phyloP scores from a whole-genome alignment of 192 early-diverging fungal genomes.

The Pilobolus umbonatus region DNA sequence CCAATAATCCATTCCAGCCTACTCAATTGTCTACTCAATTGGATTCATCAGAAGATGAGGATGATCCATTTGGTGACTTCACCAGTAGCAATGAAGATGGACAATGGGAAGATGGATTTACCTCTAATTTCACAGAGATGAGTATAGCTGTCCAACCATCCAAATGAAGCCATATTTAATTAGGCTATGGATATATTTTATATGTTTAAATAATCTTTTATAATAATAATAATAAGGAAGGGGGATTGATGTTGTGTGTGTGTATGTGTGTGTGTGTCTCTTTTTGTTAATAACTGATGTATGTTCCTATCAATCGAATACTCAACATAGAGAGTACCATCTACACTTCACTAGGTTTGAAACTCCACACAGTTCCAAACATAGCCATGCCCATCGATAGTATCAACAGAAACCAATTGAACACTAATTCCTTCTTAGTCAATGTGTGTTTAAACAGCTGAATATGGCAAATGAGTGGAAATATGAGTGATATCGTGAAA shows the following conservation, averaged over 20 bases:
- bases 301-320: background rate
- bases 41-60: background rate
- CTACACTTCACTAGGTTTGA: constrained; percentile 16
- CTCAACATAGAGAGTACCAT: background rate
- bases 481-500: constrained; percentile 29
- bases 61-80: constrained; percentile 15
- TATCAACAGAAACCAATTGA: constrained; percentile 21
- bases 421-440: constrained; percentile 7
- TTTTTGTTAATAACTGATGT: background rate
- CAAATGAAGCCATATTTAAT: background rate
- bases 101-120: constrained; percentile 12
- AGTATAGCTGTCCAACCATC: background rate
- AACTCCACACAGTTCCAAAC: constrained; percentile 33
- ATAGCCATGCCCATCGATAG: constrained; percentile 25
- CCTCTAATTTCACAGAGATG: constrained; percentile 1
- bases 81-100: background rate
- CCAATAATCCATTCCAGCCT: background rate
- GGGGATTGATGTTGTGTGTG: constrained; percentile 1
- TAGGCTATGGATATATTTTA: background rate
- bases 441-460: constrained; percentile 23
- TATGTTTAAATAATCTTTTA: background rate
- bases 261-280: background rate
- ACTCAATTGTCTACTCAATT: background rate
- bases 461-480: constrained; percentile 34
- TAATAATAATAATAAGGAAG: background rate